These are phyloP conservation scores for Cornus kousa DNA, from an alignment of 148 eudicot species.

Conservation along the genomic window DNA sequence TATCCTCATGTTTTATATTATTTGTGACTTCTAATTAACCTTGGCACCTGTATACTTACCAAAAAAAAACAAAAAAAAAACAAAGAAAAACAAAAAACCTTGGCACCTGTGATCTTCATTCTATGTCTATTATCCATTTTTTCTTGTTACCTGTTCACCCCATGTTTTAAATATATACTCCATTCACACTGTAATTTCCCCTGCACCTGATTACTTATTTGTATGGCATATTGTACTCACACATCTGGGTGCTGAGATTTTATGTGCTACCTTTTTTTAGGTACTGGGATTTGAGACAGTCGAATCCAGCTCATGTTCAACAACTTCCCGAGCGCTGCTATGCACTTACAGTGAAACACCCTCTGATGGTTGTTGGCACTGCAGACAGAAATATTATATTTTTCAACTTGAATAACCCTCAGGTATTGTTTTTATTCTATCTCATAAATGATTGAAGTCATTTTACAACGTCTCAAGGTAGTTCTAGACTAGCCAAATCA, in stretches of 20 bases:
- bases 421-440: conserved; percentile 38
- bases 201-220: not conserved
- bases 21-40: not conserved
- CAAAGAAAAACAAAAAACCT: too few species aligned
- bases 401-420: conserved; percentile 86
- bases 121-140: not conserved
- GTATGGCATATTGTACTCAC: not conserved
- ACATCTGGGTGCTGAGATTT: not conserved
- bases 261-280: conserved; percentile 27
- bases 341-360: conserved; percentile 74
- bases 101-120: not conserved
- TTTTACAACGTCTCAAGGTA: not conserved
- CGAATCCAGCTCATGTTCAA: conserved; percentile 70
- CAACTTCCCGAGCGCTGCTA: conserved; percentile 96
- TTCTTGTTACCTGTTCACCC: not conserved
- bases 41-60: not conserved
- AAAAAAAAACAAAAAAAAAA: too few species aligned
- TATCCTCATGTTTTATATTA: not conserved
- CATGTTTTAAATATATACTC: not conserved
- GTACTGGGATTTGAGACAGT: conserved; percentile 94
- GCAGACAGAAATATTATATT: conserved; percentile 84
- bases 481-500: not conserved
- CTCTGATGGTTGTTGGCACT: conserved; percentile 93
- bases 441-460: conserved; percentile 5
- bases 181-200: not conserved